These are phyloP conservation scores for Zymoseptoria passerinii DNA, from an alignment of 2,329 filamentous ascomycete species.

Conservation along the genomic window DNA sequence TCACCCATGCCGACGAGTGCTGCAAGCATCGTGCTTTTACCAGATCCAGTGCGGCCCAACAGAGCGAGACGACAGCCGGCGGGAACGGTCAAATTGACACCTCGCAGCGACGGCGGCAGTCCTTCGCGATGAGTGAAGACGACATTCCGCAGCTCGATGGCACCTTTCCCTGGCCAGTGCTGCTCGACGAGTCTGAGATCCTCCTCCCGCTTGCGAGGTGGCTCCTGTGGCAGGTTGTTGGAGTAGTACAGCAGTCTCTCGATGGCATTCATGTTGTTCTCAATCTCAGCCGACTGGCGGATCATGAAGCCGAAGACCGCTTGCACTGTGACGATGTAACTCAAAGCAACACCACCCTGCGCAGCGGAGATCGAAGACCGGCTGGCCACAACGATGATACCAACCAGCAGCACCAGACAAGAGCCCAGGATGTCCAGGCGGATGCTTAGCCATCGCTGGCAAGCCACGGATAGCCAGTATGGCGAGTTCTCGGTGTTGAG, in stretches of 20 bases:
- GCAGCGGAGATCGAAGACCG: not conserved
- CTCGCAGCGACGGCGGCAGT: constrained; percentile 51
- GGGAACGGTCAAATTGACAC: not conserved
- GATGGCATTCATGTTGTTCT: constrained; percentile 7
- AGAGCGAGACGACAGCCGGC: constrained; percentile 53
- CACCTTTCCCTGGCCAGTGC: constrained; percentile 68
- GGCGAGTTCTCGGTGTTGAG: not conserved
- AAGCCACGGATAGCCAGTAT: not conserved
- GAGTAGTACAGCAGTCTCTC: constrained; percentile 57
- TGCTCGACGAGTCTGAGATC: constrained; percentile 39
- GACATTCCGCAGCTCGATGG: constrained; percentile 75
- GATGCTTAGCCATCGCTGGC: not conserved
- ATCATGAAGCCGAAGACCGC: not conserved
- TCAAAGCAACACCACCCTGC: not conserved
- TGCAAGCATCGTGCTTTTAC: constrained; percentile 8
- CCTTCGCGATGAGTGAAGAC: constrained; percentile 76
- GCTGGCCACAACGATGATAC: not conserved
- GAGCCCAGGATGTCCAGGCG: not conserved
- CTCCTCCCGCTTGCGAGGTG: constrained; percentile 35
- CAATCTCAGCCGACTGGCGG: constrained; percentile 1
- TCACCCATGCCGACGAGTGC: constrained; percentile 6
- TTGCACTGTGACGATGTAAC: constrained; percentile 40
- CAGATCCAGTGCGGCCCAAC: constrained; percentile 74
- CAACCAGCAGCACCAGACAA: not conserved
- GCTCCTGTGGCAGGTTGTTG: constrained; percentile 76